phyloP scores from a whole-genome alignment of 139 green algal genomes.

The Parachlorella kessleri region DNA sequence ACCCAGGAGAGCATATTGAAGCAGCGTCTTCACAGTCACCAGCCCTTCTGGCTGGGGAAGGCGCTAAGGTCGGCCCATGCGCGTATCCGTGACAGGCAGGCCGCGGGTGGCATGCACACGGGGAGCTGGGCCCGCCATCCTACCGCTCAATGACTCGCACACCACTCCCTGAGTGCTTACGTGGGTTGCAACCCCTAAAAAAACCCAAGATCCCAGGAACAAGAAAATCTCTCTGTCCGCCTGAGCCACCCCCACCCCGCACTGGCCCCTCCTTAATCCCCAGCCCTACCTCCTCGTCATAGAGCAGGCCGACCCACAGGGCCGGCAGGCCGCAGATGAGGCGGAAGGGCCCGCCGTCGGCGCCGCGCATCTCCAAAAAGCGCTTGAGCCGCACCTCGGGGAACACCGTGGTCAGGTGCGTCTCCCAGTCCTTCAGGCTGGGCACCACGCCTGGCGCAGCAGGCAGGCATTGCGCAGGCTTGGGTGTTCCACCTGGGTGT shows the following conservation, averaged over 20 bases:
- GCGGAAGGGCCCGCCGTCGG: constrained; percentile 91
- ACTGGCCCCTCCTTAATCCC: no score
- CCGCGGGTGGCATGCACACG: neutral
- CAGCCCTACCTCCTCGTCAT: constrained; percentile 59
- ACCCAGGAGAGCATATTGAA: neutral
- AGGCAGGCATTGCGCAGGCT: no score
- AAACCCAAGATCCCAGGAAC: no score
- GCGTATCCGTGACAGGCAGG: neutral
- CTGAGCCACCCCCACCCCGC: no score
- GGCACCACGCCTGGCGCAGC: constrained; percentile 77
- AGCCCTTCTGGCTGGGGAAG: neutral
- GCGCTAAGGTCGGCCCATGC: neutral
- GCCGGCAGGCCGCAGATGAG: constrained; percentile 94
- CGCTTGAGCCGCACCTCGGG: constrained; percentile 93
- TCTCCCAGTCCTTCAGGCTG: constrained; percentile 93
- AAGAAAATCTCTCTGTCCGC: no score
- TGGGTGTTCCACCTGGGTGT: no score
- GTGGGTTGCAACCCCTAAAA: no score
- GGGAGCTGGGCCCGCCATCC: no score
- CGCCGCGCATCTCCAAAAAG: constrained; percentile 98
- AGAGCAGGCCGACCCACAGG: constrained; percentile 95
- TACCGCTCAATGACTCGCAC: no score
- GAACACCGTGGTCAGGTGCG: constrained; percentile 97
- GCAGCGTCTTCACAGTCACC: neutral
- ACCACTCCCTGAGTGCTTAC: no score